Evolutionary conservation across 176 grass and related monocot species (phyloP), one percentile per base, ranked within the genome.

Genomic region (Ensete ventricosum): DNA sequence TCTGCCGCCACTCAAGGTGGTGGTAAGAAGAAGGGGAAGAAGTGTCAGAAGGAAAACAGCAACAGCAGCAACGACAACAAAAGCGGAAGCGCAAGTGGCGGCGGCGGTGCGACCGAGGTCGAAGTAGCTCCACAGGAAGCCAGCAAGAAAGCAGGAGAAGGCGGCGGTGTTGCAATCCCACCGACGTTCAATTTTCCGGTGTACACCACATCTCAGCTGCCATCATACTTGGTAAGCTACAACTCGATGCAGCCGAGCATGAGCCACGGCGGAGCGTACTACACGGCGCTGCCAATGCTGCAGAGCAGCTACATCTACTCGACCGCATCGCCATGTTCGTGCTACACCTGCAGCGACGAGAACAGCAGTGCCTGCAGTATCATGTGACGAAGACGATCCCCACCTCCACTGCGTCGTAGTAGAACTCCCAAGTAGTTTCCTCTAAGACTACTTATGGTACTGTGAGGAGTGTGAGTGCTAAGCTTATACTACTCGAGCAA

Each of bases 331-430:
- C 83, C 85, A 9, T 83, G 87, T 10, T 87, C 93, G 67, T 96
- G 90, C 75, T 96, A 96, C 74, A 83, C 90, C 84, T 92, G 92
- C 85, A 96, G 93, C 77, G 93, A 97, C 77, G 93, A 97, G 82
- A 97, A 97, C 67, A 87, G 90, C 73, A 88, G 92, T 70, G 93
- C 90, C 50, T 97, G 93, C 86, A 57, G 29, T 49, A 69, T 93
- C 70, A 97, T 97, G 93, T 97, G 88, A 90, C 9, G 57, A 34
- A 23, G 21, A 11, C 11, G 6, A 29, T 14, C 14, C 34, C 34
- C 34, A 43, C 34, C 34, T 43, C 34, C 34, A 43, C 34, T 43
- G 34, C 34, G 4, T 6, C 34, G 4, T 43, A 43, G 34, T 43
- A 43, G 34, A 43, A 43, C 34, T 43, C 34, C 34, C 34, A 43